Percentiles rank a stretch among this genome's conserved stretches.
Evolutionary conservation across 1,284 basidiomycete genomes (phyloP).

Genomic region (Heliocybe sulcata): DNA sequence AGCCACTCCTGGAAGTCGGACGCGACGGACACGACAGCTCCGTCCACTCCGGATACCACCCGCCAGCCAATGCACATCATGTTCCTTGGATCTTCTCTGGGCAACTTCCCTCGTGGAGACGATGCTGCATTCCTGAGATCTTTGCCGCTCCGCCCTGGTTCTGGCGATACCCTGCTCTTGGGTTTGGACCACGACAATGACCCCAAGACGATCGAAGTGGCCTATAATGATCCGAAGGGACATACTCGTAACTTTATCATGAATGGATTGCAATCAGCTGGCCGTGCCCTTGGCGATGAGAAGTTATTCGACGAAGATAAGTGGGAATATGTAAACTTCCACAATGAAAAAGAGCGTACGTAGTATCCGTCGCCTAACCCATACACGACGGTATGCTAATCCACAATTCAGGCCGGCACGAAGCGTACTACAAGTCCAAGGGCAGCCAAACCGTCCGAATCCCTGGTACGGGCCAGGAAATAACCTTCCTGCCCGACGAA

Average conservation of each 20-base stretch:
- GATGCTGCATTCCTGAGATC: slow-evolving; percentile 73
- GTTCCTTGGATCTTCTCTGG: slow-evolving; percentile 93
- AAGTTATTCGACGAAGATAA: slow-evolving; percentile 54
- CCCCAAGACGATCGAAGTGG: slow-evolving; percentile 59
- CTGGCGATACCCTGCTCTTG: slow-evolving; percentile 66
- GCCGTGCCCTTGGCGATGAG: slow-evolving; percentile 54
- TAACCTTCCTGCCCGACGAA: slow-evolving; percentile 63
- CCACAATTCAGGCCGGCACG: slow-evolving; percentile 62
- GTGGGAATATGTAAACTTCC: slow-evolving; percentile 83
- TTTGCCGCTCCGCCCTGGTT: slow-evolving; percentile 71
- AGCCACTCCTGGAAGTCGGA: slow-evolving; percentile 19
- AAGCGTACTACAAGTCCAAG: slow-evolving; percentile 80
- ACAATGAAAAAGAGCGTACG: slow-evolving; percentile 67
- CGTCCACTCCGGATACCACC: slow-evolving; percentile 29
- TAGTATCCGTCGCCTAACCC: slow-evolving; percentile 21
- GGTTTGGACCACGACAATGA: slow-evolving; percentile 85
- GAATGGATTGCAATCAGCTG: slow-evolving; percentile 75
- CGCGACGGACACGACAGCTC: slow-evolving; percentile 22
- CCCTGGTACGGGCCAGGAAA: slow-evolving; percentile 32
- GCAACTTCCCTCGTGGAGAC: slow-evolving; percentile 81
- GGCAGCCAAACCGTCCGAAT: slow-evolving; percentile 53
- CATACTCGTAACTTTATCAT: slow-evolving; percentile 83
- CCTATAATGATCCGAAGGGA: slow-evolving; percentile 81
- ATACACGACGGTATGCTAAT: neutral
- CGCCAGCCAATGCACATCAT: slow-evolving; percentile 67